These are phyloP conservation scores for Hyphopichia fennica DNA, from an alignment of 1,139 yeast genomes.

Conservation along the genomic window DNA sequence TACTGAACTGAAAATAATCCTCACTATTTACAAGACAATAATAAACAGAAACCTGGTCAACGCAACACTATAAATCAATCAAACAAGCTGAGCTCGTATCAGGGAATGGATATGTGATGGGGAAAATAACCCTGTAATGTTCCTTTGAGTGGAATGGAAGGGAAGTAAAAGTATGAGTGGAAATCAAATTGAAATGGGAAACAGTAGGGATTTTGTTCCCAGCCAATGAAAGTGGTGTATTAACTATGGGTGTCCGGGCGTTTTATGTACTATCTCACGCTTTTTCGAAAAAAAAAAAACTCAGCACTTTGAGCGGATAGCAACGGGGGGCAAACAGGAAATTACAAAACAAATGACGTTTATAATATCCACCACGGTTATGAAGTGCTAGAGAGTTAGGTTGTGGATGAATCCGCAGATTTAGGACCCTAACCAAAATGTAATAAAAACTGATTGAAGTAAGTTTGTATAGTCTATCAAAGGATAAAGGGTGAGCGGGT, in stretches of 20 bases:
- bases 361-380: background rate
- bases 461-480: background rate
- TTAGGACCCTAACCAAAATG: background rate
- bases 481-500: background rate
- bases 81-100: background rate
- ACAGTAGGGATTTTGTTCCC: too few species aligned
- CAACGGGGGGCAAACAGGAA: background rate
- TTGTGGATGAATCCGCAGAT: background rate
- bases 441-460: background rate
- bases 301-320: constrained; percentile 1
- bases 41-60: background rate
- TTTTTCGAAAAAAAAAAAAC: background rate
- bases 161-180: too few species aligned
- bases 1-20: background rate
- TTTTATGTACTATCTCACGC: constrained; percentile 2
- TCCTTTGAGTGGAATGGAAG: too few species aligned
- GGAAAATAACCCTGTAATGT: too few species aligned
- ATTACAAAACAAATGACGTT: background rate
- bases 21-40: background rate
- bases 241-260: constrained; percentile 15
- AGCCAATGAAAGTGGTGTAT: background rate
- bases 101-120: too few species aligned
- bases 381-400: background rate
- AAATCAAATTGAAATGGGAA: too few species aligned
- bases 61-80: background rate